Percentiles rank a stretch among this genome's conserved stretches.
phyloP scores from a whole-genome alignment of 23 red algal species.

The Gracilariopsis chorda region DNA sequence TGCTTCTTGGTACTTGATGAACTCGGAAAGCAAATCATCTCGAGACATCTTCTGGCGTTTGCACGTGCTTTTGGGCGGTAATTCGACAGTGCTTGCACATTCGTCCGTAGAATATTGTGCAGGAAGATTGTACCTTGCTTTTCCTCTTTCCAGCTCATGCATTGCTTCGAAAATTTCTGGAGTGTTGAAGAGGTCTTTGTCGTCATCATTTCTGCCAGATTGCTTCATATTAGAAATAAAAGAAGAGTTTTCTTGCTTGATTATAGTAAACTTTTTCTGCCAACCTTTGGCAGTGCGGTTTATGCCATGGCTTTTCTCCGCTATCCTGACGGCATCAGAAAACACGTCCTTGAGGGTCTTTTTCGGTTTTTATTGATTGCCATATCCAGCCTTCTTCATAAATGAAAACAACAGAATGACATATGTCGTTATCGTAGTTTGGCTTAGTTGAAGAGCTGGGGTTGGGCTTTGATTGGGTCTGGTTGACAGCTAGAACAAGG shows the following conservation, averaged over 20 bases:
- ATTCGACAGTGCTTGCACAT: background rate
- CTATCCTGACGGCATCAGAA: background rate
- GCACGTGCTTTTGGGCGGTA: background rate
- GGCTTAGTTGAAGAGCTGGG: too few relatives aligned
- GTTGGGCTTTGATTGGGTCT: too few relatives aligned
- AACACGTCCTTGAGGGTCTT: conserved; percentile 6
- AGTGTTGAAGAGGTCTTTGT: background rate
- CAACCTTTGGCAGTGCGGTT: background rate
- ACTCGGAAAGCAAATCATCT: too few relatives aligned
- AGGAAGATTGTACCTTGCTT: background rate
- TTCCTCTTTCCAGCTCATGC: background rate
- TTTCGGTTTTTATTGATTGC: background rate
- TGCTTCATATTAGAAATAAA: background rate
- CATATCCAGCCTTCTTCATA: background rate
- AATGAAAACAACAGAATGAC: background rate
- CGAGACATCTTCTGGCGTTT: too few relatives aligned
- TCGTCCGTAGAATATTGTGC: background rate
- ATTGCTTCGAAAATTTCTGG: background rate
- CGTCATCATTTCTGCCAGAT: background rate
- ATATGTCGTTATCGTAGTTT: background rate
- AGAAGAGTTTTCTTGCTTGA: background rate
- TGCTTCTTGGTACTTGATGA: too few relatives aligned
- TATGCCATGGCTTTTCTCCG: background rate
- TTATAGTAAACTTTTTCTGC: conserved; percentile 17
- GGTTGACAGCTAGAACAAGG: too few relatives aligned